Evolutionary conservation across 441 rosid genomes (phyloP).

Genomic region (Raphanus hybrid): DNA sequence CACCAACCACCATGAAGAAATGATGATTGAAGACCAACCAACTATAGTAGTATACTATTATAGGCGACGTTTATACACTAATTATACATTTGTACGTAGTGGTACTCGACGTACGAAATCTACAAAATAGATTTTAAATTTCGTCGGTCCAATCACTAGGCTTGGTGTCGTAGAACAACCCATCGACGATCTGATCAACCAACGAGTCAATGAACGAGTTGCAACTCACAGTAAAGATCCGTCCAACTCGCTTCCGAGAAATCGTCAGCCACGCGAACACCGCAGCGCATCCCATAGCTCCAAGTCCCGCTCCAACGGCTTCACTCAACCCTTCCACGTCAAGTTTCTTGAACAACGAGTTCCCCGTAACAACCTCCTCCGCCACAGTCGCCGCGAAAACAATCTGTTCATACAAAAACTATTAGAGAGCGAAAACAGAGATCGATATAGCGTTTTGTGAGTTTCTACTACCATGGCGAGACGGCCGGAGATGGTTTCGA

Average conservation of each 20-base stretch:
- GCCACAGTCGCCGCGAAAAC: constrained; percentile 82
- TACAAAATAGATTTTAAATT: constrained; percentile 30
- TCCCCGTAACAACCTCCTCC: constrained; percentile 77
- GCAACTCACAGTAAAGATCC: constrained; percentile 70
- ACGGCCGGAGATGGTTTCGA: constrained; percentile 88
- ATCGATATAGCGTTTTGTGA: neutral
- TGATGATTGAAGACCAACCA: neutral
- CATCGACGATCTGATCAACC: constrained; percentile 82
- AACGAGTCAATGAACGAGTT: constrained; percentile 79
- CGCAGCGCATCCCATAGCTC: constrained; percentile 69
- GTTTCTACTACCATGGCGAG: constrained; percentile 69
- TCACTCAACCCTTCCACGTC: constrained; percentile 74
- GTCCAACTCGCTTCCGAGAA: constrained; percentile 70
- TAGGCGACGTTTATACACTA: constrained; percentile 14
- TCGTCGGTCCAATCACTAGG: constrained; percentile 76
- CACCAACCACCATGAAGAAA: constrained; percentile 31
- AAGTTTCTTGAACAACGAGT: constrained; percentile 75
- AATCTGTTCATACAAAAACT: constrained; percentile 47
- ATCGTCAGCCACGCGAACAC: constrained; percentile 79
- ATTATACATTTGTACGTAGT: constrained; percentile 11
- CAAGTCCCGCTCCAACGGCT: constrained; percentile 69
- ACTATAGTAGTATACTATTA: neutral
- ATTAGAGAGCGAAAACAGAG: too few relatives aligned
- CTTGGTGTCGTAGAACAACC: constrained; percentile 74
- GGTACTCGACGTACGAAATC: neutral